A percentile compares a stretch with the other conserved stretches of the same genome.
Conservation (phyloP, 805 yeast species). For the Candida rishiriensis region DNA sequence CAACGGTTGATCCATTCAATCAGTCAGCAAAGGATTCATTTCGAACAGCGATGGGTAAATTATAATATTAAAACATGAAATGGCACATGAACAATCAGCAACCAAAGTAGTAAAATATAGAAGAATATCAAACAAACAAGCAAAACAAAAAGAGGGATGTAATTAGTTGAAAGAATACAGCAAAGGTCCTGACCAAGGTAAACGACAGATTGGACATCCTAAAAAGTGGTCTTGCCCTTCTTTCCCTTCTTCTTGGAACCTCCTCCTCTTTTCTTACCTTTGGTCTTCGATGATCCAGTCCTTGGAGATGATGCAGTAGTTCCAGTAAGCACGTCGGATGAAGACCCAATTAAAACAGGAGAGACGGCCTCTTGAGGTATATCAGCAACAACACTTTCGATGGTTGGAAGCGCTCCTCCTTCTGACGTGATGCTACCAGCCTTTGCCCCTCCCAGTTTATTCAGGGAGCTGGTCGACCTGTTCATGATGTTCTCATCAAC, state of each 20-base stretch:
- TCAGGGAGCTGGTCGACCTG: background rate
- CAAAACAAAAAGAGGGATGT: background rate
- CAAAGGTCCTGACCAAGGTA: background rate
- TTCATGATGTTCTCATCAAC: background rate
- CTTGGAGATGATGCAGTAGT: too few species aligned
- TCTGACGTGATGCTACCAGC: too few species aligned
- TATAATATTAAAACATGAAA: too few species aligned
- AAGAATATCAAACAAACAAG: background rate
- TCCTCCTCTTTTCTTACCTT: background rate
- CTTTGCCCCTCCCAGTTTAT: background rate
- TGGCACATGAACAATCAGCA: too few species aligned
- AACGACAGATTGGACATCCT: background rate
- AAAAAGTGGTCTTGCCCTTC: background rate
- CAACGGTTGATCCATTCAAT: too few species aligned
- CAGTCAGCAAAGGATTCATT: too few species aligned
- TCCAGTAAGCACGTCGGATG: too few species aligned
- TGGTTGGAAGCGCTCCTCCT: background rate
- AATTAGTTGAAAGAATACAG: background rate
- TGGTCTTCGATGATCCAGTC: background rate
- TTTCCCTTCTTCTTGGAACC: background rate
- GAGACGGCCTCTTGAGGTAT: too few species aligned
- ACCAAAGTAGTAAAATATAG: too few species aligned
- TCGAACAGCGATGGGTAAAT: too few species aligned
- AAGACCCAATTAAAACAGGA: too few species aligned
- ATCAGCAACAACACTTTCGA: background rate